phyloP scores from a whole-genome alignment of 1,284 basidiomycete species.

The Melanopsichium pennsylvanicum region DNA sequence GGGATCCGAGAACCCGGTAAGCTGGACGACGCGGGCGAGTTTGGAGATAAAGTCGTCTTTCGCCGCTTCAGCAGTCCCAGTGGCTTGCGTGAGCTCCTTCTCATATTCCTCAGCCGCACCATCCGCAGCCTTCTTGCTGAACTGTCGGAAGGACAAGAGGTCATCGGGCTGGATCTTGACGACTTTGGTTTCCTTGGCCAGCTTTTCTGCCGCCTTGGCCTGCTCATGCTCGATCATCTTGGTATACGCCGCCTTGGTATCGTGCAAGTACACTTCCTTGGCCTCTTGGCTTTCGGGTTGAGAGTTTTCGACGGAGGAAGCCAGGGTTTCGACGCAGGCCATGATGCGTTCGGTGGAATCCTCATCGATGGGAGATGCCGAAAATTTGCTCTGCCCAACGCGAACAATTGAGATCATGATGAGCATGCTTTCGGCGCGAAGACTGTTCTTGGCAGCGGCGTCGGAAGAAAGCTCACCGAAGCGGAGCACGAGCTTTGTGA shows the following conservation, averaged over 20 bases:
- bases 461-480: slow-evolving; percentile 74
- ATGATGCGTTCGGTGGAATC: slow-evolving; percentile 96
- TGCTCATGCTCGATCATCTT: slow-evolving; percentile 88
- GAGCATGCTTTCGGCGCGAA: slow-evolving; percentile 94
- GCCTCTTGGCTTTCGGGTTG: slow-evolving; percentile 72
- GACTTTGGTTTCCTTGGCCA: slow-evolving; percentile 78
- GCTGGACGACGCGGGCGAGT: slow-evolving; percentile 90
- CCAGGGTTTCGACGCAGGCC: slow-evolving; percentile 93
- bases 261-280: slow-evolving; percentile 85
- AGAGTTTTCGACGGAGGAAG: slow-evolving; percentile 59
- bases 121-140: slow-evolving; percentile 82
- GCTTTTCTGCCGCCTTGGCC: slow-evolving; percentile 77
- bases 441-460: slow-evolving; percentile 70
- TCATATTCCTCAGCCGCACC: slow-evolving; percentile 74
- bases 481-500: slow-evolving; percentile 90
- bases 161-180: slow-evolving; percentile 89
- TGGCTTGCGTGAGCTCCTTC: slow-evolving; percentile 87
- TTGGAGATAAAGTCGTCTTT: slow-evolving; percentile 97
- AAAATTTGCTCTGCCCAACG: slow-evolving; percentile 95
- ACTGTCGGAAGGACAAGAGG: slow-evolving; percentile 88
- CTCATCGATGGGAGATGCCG: slow-evolving; percentile 92
- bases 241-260: slow-evolving; percentile 90
- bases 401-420: slow-evolving; percentile 98
- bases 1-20: slow-evolving; percentile 97
- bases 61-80: slow-evolving; percentile 77